Evolutionary conservation across 768 basidiomycete genomes (phyloP).

Genomic region (Russula ochroleuca): DNA sequence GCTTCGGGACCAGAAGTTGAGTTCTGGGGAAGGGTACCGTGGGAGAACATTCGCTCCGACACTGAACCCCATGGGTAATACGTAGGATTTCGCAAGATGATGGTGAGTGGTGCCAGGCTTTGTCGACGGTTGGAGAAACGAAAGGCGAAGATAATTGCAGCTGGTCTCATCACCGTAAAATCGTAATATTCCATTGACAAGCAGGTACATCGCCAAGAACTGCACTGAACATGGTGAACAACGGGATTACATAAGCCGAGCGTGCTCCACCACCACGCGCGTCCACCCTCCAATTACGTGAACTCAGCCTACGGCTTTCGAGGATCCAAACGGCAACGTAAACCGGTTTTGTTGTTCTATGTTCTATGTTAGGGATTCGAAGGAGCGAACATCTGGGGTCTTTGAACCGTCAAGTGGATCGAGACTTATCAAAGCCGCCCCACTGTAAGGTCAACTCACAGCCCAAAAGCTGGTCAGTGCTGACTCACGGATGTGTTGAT

Average conservation of each 20-base stretch:
- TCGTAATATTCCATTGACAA: no score
- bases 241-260: background rate
- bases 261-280: background rate
- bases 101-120: background rate
- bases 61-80: background rate
- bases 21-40: background rate
- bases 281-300: no score
- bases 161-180: background rate
- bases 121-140: conserved; percentile 12
- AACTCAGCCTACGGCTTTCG: no score
- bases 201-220: background rate
- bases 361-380: no score
- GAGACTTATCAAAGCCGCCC: background rate
- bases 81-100: background rate
- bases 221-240: background rate
- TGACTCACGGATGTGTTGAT: background rate
- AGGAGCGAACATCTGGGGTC: no score
- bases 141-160: background rate
- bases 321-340: no score
- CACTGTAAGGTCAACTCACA: background rate
- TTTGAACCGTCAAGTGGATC: background rate
- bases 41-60: conserved; percentile 1
- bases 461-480: background rate
- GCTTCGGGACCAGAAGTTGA: background rate
- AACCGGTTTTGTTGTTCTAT: no score